Conservation (phyloP, 1,284 basidiomycete species). For the Coriolopsis trogii region DNA sequence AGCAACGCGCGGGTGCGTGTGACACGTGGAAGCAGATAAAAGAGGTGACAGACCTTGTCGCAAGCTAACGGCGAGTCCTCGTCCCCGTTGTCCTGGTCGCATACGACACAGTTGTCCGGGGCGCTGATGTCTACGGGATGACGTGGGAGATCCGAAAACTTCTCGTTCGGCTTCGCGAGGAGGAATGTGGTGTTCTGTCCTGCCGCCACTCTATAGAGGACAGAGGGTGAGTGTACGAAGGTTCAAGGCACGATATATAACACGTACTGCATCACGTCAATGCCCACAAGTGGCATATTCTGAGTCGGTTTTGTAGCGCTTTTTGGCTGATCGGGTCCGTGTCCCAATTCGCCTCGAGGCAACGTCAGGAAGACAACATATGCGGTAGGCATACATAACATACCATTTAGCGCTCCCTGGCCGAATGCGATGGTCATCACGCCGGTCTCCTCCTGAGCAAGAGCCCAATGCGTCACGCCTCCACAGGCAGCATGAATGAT, state of each 20-base stretch:
- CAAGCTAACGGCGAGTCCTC: slow-evolving; percentile 78
- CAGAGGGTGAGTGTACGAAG: neutral
- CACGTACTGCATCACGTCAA: slow-evolving; percentile 81
- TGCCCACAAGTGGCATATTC: slow-evolving; percentile 70
- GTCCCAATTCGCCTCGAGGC: slow-evolving; percentile 72
- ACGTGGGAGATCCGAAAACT: slow-evolving; percentile 72
- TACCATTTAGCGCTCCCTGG: slow-evolving; percentile 79
- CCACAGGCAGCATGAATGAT: slow-evolving; percentile 71
- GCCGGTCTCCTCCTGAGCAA: slow-evolving; percentile 71
- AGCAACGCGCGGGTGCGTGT: too few relatives aligned
- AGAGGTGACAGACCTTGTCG: slow-evolving; percentile 66
- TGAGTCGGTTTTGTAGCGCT: slow-evolving; percentile 85
- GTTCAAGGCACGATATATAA: neutral
- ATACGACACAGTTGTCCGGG: slow-evolving; percentile 73
- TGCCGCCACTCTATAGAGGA: slow-evolving; percentile 65
- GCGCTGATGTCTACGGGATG: slow-evolving; percentile 75
- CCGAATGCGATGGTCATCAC: slow-evolving; percentile 88
- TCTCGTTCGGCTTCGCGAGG: slow-evolving; percentile 71
- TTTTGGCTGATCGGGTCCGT: slow-evolving; percentile 80
- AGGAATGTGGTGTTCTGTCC: slow-evolving; percentile 88
- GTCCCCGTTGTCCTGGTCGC: slow-evolving; percentile 67
- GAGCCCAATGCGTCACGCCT: slow-evolving; percentile 88
- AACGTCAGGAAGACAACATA: neutral
- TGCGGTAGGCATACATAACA: slow-evolving; percentile 4
- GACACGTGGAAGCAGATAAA: too few relatives aligned